Evolutionary conservation across 495 filamentous ascomycete genomes (phyloP).

Genomic region (Aspergillus ostianus): DNA sequence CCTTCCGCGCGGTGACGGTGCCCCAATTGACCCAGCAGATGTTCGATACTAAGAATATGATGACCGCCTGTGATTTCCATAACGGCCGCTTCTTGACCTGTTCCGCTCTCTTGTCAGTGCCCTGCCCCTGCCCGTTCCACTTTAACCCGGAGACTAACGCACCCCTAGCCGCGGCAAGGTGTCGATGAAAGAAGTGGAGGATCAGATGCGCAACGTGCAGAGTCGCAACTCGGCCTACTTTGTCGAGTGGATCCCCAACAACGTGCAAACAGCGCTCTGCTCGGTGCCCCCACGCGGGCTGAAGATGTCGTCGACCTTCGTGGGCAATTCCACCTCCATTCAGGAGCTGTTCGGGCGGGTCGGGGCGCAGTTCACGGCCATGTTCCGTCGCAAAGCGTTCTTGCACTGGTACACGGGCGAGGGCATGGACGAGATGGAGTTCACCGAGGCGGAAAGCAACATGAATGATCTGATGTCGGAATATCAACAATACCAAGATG

Average conservation of each 20-base stretch:
- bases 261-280: conserved; percentile 99
- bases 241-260: conserved; percentile 99
- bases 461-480: conserved; percentile 99
- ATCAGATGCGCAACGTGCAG: conserved; percentile 99
- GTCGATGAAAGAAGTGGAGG: conserved; percentile 99
- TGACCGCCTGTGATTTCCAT: conserved; percentile 99
- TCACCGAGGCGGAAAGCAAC: conserved; percentile 99
- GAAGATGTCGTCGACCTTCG: conserved; percentile 99
- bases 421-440: conserved; percentile 99
- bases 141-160: background rate
- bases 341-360: conserved; percentile 99
- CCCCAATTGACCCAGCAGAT: conserved; percentile 99
- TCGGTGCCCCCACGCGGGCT: conserved; percentile 96
- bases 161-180: conserved; percentile 87
- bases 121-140: background rate
- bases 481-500: conserved; percentile 99
- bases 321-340: conserved; percentile 98
- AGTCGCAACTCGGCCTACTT: conserved; percentile 99
- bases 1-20: conserved; percentile 96
- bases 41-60: conserved; percentile 99
- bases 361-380: conserved; percentile 98
- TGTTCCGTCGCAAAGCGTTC: conserved; percentile 99
- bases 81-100: conserved; percentile 99
- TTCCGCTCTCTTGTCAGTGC: conserved; percentile 88
- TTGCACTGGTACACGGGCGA: conserved; percentile 99